These are phyloP conservation scores for Neoboletus magnificus DNA, from an alignment of 768 basidiomycete genomes.

Conservation along the genomic window DNA sequence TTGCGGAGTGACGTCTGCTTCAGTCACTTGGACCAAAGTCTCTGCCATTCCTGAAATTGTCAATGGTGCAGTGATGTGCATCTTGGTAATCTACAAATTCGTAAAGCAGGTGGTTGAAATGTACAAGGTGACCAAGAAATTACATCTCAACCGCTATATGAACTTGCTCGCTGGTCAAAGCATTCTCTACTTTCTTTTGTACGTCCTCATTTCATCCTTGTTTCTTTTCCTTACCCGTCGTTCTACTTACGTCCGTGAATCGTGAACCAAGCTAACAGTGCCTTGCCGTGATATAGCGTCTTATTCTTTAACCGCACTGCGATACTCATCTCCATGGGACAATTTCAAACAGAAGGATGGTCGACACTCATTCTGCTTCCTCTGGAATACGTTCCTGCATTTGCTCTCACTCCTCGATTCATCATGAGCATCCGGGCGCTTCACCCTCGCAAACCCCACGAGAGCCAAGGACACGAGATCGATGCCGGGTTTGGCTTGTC, in stretches of 20 bases:
- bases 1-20: neutral
- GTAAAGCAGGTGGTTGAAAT: neutral
- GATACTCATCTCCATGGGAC: neutral
- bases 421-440: slow-evolving; percentile 4
- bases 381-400: slow-evolving; percentile 3
- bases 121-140: slow-evolving; percentile 1
- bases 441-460: neutral
- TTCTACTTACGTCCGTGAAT: neutral
- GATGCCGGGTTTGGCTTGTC: neutral
- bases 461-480: neutral
- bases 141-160: slow-evolving; percentile 8
- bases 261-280: neutral
- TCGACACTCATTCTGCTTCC: neutral
- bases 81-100: slow-evolving; percentile 2
- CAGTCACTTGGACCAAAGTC: neutral
- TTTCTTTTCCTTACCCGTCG: neutral
- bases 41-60: neutral
- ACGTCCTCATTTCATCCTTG: neutral
- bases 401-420: slow-evolving; percentile 11
- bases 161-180: slow-evolving; percentile 4
- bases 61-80: slow-evolving; percentile 2
- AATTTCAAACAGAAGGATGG: slow-evolving; percentile 3
- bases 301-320: slow-evolving; percentile 5
- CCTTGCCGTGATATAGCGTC: neutral
- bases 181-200: slow-evolving; percentile 13